phyloP scores from a whole-genome alignment of 148 eudicot genomes.

The Hydrangea macrophylla region DNA sequence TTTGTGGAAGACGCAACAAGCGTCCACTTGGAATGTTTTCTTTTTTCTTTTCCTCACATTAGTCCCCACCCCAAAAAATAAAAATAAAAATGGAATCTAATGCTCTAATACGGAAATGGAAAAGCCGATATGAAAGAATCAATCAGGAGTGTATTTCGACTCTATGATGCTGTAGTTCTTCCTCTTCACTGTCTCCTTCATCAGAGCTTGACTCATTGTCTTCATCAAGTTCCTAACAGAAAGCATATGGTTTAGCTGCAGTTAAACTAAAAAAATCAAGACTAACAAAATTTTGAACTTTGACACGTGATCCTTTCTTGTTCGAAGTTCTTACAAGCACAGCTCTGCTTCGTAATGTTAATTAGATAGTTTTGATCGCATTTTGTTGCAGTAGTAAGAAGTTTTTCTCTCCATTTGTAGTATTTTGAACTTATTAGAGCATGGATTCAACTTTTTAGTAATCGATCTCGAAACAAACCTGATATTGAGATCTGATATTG shows the following conservation, averaged over 20 bases:
- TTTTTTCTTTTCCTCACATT: not conserved
- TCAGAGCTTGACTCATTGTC: constrained; percentile 17
- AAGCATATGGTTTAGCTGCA: not conserved
- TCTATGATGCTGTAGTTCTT: constrained; percentile 14
- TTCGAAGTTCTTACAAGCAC: too few species aligned
- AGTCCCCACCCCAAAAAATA: not conserved
- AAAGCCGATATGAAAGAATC: not conserved
- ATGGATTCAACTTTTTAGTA: not conserved
- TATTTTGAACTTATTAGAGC: not conserved
- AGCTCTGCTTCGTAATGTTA: too few species aligned
- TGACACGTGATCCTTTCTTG: too few species aligned
- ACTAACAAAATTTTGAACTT: too few species aligned
- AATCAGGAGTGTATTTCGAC: constrained; percentile 10
- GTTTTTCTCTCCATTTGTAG: too few species aligned
- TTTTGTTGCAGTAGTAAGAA: not conserved
- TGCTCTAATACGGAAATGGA: constrained; percentile 8
- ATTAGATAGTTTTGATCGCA: too few species aligned
- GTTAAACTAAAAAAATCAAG: too few species aligned
- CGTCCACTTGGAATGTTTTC: not conserved
- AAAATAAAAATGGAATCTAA: constrained; percentile 5
- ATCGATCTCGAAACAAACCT: constrained; percentile 1
- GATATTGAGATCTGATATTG: constrained; percentile 40
- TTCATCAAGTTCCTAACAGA: constrained; percentile 12
- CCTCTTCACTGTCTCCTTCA: constrained; percentile 16
- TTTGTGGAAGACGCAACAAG: not conserved